A percentile compares a stretch with the other conserved stretches of the same genome.
phyloP scores from a whole-genome alignment of 768 basidiomycete genomes.

The Tylopilus sp. region DNA sequence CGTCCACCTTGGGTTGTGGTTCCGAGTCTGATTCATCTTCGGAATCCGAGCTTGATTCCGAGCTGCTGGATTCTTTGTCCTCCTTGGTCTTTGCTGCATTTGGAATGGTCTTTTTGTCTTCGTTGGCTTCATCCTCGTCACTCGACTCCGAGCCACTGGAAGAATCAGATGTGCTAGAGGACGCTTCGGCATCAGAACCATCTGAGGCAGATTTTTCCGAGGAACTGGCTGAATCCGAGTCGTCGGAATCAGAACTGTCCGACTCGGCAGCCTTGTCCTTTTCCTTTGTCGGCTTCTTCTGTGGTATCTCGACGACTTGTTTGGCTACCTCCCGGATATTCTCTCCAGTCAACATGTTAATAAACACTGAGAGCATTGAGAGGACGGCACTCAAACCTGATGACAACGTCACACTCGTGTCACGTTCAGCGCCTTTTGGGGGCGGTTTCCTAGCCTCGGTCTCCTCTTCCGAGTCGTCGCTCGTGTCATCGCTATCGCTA shows the following conservation, averaged over 20 bases:
- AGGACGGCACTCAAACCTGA: constrained; percentile 23
- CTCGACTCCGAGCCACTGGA: constrained; percentile 15
- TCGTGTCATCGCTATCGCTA: constrained; percentile 11
- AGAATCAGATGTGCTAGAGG: constrained; percentile 10
- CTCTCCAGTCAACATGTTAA: constrained; percentile 12
- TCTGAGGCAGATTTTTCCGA: constrained; percentile 9
- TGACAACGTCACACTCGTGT: constrained; percentile 40
- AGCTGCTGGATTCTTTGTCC: constrained; percentile 1
- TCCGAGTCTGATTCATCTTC: constrained; percentile 8
- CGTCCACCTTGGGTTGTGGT: not conserved
- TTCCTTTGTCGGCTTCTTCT: constrained; percentile 1
- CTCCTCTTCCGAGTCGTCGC: constrained; percentile 1
- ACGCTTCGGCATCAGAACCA: constrained; percentile 16
- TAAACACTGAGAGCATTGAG: not conserved
- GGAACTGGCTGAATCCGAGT: constrained; percentile 12
- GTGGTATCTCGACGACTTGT: not conserved
- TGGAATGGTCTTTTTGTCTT: not conserved
- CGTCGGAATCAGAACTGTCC: constrained; percentile 14
- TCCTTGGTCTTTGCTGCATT: not conserved
- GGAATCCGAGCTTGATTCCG: constrained; percentile 27
- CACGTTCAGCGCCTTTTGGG: constrained; percentile 23
- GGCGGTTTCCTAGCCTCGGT: constrained; percentile 1
- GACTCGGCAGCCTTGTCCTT: constrained; percentile 4
- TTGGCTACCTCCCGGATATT: not conserved
- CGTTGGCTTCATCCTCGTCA: constrained; percentile 8